These are phyloP conservation scores for Hypomyces rosellus DNA, from an alignment of 2,329 filamentous ascomycete genomes.

Conservation along the genomic window DNA sequence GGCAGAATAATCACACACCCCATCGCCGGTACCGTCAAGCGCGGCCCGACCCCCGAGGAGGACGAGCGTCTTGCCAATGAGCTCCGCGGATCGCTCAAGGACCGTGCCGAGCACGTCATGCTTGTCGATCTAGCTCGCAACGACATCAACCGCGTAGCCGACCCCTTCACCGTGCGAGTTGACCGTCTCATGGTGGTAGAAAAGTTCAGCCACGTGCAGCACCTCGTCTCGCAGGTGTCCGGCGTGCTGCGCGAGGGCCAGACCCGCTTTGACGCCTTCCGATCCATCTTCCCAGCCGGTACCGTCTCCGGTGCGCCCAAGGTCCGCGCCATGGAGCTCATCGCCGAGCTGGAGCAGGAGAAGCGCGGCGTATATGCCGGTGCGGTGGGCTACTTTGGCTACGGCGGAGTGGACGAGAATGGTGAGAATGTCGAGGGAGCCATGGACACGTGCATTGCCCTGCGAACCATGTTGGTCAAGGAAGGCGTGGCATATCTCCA, in stretches of 20 bases:
- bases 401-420: conserved; percentile 61
- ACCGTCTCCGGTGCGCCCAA: conserved; percentile 95
- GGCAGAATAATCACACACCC: conserved; percentile 92
- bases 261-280: conserved; percentile 91
- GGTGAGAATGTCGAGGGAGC: conserved; percentile 66
- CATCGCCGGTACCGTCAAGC: conserved; percentile 90
- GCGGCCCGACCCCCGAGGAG: conserved; percentile 73
- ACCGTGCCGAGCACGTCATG: conserved; percentile 49
- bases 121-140: conserved; percentile 92
- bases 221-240: conserved; percentile 92
- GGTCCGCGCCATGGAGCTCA: conserved; percentile 93
- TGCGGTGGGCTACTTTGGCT: conserved; percentile 95
- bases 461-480: conserved; percentile 92
- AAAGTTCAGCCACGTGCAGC: conserved; percentile 94
- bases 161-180: conserved; percentile 81
- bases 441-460: conserved; percentile 79
- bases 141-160: conserved; percentile 92
- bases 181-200: conserved; percentile 93
- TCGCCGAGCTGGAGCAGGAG: conserved; percentile 87
- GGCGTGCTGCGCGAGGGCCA: conserved; percentile 77
- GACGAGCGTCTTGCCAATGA: conserved; percentile 74
- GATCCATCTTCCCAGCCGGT: conserved; percentile 93
- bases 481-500: conserved; percentile 89
- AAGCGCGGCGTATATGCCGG: conserved; percentile 94
- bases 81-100: conserved; percentile 71